phyloP scores from a whole-genome alignment of 208 protist genomes.

The Histomonas meleagridis region DNA sequence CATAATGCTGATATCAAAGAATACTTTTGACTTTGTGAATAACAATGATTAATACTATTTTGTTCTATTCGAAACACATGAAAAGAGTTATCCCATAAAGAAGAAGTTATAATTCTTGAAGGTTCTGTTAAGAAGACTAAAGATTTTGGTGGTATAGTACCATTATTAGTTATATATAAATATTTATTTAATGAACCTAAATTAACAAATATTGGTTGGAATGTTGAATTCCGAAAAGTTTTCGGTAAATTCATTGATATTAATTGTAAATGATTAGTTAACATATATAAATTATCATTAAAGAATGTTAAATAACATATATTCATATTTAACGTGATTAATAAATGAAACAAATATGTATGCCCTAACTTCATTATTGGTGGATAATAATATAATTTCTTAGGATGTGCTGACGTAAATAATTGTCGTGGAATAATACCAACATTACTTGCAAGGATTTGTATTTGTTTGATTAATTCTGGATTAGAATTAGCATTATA shows the following conservation, averaged over 20 bases:
- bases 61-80: background rate
- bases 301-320: background rate
- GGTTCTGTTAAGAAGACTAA: background rate
- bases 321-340: background rate
- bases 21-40: background rate
- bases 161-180: background rate
- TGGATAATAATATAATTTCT: background rate
- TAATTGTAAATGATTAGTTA: background rate
- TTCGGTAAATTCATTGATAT: too few species aligned
- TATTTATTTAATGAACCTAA: too few species aligned
- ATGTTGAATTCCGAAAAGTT: too few species aligned
- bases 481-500: background rate
- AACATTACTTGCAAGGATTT: background rate
- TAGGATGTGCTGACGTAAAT: background rate
- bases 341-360: background rate
- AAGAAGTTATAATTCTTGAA: background rate
- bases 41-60: background rate
- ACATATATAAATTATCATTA: background rate
- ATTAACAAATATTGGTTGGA: too few species aligned
- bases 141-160: background rate
- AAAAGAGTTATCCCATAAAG: background rate
- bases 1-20: background rate
- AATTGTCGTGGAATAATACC: conserved; percentile 2
- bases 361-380: background rate
- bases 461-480: background rate